A percentile compares a stretch with the other conserved stretches of the same genome.
Conservation (phyloP, 2,329 filamentous ascomycete species). For the Trichoderma brevicompactum region DNA sequence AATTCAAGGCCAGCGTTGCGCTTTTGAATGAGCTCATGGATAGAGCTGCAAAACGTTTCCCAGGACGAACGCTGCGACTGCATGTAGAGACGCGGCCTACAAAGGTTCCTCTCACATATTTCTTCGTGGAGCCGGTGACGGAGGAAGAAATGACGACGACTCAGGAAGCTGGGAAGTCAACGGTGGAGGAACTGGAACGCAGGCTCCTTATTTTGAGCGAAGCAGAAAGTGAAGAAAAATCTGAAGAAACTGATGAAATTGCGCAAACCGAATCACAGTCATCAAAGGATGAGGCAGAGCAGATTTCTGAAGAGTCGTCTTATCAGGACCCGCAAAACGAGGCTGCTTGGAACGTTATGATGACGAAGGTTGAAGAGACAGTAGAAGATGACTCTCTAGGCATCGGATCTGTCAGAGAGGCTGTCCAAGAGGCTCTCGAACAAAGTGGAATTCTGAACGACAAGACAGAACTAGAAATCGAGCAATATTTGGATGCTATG, state of each 20-base stretch:
- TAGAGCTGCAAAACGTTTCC: slow-evolving; percentile 74
- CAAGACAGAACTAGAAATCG: slow-evolving; percentile 51
- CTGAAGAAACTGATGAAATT: slow-evolving; percentile 30
- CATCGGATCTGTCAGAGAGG: slow-evolving; percentile 55
- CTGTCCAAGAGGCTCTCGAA: slow-evolving; percentile 59
- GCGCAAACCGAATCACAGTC: slow-evolving; percentile 32
- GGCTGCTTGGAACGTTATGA: slow-evolving; percentile 59
- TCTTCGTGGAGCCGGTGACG: slow-evolving; percentile 85
- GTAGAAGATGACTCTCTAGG: slow-evolving; percentile 62
- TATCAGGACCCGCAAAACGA: slow-evolving; percentile 39
- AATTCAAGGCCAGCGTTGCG: slow-evolving; percentile 81
- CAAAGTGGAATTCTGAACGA: slow-evolving; percentile 57
- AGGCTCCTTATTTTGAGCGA: slow-evolving; percentile 58
- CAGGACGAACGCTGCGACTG: slow-evolving; percentile 74
- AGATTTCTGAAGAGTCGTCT: slow-evolving; percentile 31
- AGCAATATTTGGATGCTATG: slow-evolving; percentile 55
- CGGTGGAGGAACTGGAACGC: slow-evolving; percentile 71
- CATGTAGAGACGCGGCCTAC: slow-evolving; percentile 77
- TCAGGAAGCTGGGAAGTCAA: slow-evolving; percentile 68
- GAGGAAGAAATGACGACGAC: slow-evolving; percentile 72
- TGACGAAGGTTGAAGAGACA: slow-evolving; percentile 58
- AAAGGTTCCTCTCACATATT: slow-evolving; percentile 72
- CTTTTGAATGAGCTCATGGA: slow-evolving; percentile 81
- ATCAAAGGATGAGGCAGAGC: slow-evolving; percentile 36
- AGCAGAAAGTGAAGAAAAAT: slow-evolving; percentile 38